These are phyloP conservation scores for Sphenostylis stenocarpa DNA, from an alignment of 306 rosid species.

Conservation along the genomic window DNA sequence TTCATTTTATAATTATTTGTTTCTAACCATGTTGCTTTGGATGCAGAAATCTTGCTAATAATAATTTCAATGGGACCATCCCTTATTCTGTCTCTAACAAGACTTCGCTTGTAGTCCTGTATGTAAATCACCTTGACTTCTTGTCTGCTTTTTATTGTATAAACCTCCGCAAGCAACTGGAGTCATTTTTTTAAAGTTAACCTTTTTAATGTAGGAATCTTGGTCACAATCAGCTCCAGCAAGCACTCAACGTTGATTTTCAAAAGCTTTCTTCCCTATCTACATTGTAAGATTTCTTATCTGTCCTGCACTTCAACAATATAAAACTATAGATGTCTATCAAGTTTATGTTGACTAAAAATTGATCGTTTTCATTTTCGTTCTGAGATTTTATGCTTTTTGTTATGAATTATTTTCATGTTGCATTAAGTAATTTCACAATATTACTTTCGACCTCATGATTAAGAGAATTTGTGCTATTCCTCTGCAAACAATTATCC, in stretches of 20 bases:
- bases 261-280: constrained; percentile 72
- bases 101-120: constrained; percentile 71
- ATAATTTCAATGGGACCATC: constrained; percentile 55
- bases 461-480: constrained; percentile 16
- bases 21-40: constrained; percentile 28
- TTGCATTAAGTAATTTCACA: constrained; percentile 3
- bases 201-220: constrained; percentile 62
- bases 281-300: constrained; percentile 67
- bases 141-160: constrained; percentile 24
- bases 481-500: not conserved
- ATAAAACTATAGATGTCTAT: constrained; percentile 24
- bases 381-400: not conserved
- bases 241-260: constrained; percentile 52
- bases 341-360: constrained; percentile 18
- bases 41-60: constrained; percentile 79
- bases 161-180: constrained; percentile 27
- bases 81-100: constrained; percentile 67
- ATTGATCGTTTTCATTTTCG: constrained; percentile 2
- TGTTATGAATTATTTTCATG: not conserved
- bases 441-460: constrained; percentile 9
- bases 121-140: constrained; percentile 44
- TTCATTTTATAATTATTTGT: constrained; percentile 26
- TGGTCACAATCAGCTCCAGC: constrained; percentile 83
- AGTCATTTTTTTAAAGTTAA: constrained; percentile 11
- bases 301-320: constrained; percentile 31